Percentiles rank a stretch among this genome's conserved stretches.
phyloP scores from a whole-genome alignment of 2,329 filamentous ascomycete genomes.

The Rhinocladiella mackenziei region DNA sequence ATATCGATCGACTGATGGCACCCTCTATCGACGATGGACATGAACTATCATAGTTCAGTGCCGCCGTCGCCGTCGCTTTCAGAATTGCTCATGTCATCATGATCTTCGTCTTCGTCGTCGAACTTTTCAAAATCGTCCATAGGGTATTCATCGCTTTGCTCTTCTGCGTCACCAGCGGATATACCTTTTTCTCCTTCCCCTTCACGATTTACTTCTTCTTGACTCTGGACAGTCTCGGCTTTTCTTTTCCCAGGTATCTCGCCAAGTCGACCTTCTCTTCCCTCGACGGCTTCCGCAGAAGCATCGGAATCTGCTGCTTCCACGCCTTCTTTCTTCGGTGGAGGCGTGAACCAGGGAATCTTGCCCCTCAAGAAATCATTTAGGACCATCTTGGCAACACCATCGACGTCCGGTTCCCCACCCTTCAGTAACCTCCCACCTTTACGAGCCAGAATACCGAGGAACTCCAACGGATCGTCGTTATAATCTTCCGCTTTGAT shows the following conservation, averaged over 20 bases:
- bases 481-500: conserved; percentile 64
- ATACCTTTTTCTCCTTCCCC: conserved; percentile 5
- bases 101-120: conserved; percentile 24
- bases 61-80: conserved; percentile 9
- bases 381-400: conserved; percentile 92
- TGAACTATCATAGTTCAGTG: conserved; percentile 6
- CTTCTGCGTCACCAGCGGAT: conserved; percentile 3
- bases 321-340: conserved; percentile 51
- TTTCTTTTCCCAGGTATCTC: conserved; percentile 80
- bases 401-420: conserved; percentile 91
- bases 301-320: conserved; percentile 46
- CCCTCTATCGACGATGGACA: neutral
- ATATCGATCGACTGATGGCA: too few species aligned
- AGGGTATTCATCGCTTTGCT: conserved; percentile 11
- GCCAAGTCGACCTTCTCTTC: conserved; percentile 72
- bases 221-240: conserved; percentile 50
- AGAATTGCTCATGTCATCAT: conserved; percentile 6
- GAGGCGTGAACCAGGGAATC: conserved; percentile 91
- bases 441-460: conserved; percentile 83
- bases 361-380: conserved; percentile 95
- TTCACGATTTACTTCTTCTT: conserved; percentile 35
- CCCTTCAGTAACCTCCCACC: conserved; percentile 80
- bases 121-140: conserved; percentile 17
- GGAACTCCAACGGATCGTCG: conserved; percentile 67
- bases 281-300: conserved; percentile 52